Evolutionary conservation across 441 rosid genomes (phyloP), one percentile per base, ranked within the genome.

Genomic region (Adansonia rubrostipa): DNA sequence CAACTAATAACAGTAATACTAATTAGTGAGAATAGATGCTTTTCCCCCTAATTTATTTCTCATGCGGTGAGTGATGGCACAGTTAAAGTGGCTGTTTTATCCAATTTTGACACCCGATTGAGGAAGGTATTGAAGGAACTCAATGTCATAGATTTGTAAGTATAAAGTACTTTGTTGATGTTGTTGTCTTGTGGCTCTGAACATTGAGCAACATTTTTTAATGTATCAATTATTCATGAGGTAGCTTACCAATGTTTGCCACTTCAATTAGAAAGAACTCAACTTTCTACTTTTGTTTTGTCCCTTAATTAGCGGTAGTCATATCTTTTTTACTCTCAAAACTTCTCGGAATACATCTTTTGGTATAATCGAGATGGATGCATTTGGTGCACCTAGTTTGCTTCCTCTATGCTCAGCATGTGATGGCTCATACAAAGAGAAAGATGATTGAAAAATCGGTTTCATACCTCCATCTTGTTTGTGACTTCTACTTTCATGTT

Each of bases 11-110:
- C 73, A 24, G 44, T 50, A 65, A 22, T 33, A 71, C 48, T 0
- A 3, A 54, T 74, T 17, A 67, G n/a, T 62, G 24, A 11, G 40
- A n/a, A 45, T 62, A 28, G 11, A 20, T 24, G 15, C 40, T 66
- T 24, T 75, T 78, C 79, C 28, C 74, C 78, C 81, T 28, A 51
- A 74, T 62, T 82, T 60, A 79, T 69, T 76, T 66, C 53, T 45
- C 77, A 80, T 68, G 20, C 71, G 77, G 76, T 78, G 80, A 74
- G 50, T 76, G 28, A 76, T 80, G 76, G 61, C 66, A 82, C 93
- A 95, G 98, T 92, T 86, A 93, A 91, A 88, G 72, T 92, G 84
- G 98, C 93, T 81, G 96, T 95, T 56, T 92, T 93, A 9, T 95
- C 97, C 72, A 95, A 95, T 81, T 95, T 93, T 36, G 97, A 93